Conservation (phyloP, 768 basidiomycete species). For the Tremella yokohamensis region DNA sequence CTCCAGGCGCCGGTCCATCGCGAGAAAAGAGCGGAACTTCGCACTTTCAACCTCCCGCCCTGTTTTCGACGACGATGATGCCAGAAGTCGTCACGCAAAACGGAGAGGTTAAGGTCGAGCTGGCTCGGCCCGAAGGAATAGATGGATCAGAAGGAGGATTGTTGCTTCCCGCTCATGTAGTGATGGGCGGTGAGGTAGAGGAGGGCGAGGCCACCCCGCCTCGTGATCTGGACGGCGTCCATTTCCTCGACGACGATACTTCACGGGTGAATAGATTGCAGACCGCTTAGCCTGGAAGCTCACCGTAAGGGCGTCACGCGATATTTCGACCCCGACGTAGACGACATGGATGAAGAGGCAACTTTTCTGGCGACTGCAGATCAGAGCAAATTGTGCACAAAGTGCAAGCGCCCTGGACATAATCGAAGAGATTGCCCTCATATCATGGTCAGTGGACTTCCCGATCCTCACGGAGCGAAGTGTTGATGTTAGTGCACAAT, state of each 20-base stretch:
- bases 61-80: constrained; percentile 18
- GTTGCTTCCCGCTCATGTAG: constrained; percentile 33
- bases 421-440: constrained; percentile 33
- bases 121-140: background rate
- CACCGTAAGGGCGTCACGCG: constrained; percentile 29
- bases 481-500: constrained; percentile 27
- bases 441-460: constrained; percentile 23
- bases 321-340: constrained; percentile 32
- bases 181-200: too few relatives aligned
- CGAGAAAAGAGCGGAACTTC: background rate
- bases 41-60: constrained; percentile 24
- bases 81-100: constrained; percentile 5
- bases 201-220: too few relatives aligned
- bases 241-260: constrained; percentile 39
- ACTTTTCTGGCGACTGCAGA: constrained; percentile 42
- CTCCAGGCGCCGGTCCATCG: too few relatives aligned
- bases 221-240: constrained; percentile 35
- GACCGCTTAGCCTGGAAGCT: background rate
- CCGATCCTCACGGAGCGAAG: too few relatives aligned
- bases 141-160: too few relatives aligned
- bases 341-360: constrained; percentile 25
- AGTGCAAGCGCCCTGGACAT: constrained; percentile 42
- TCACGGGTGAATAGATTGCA: constrained; percentile 17
- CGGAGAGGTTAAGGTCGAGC: background rate
- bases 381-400: constrained; percentile 32